Conservation (phyloP, 1,139 yeast species). For the Geotrichum fermentans region DNA sequence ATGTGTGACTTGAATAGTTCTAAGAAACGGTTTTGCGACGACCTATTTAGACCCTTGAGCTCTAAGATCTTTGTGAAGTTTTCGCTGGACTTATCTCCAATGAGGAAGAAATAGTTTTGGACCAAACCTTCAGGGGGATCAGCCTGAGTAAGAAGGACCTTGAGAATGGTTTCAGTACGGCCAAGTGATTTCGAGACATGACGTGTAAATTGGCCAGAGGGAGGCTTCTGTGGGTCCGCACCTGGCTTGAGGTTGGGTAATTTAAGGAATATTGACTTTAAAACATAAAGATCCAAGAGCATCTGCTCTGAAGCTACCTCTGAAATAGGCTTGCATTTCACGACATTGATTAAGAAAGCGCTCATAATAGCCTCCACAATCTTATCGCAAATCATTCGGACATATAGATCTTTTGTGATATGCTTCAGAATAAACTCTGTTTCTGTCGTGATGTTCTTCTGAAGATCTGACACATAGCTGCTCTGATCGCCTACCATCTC, state of each 20-base stretch:
- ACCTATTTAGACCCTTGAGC: slow-evolving; percentile 49
- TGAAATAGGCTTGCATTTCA: slow-evolving; percentile 58
- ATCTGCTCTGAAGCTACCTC: slow-evolving; percentile 78
- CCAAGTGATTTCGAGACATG: slow-evolving; percentile 49
- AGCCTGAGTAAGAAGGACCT: slow-evolving; percentile 57
- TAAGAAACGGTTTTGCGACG: slow-evolving; percentile 47
- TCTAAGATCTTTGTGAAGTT: slow-evolving; percentile 64
- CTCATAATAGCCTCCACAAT: slow-evolving; percentile 60
- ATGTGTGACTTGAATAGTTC: slow-evolving; percentile 60
- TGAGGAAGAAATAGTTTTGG: slow-evolving; percentile 58
- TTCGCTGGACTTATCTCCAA: slow-evolving; percentile 58
- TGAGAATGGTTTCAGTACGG: slow-evolving; percentile 58
- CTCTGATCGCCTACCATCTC: slow-evolving; percentile 66
- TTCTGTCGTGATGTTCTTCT: slow-evolving; percentile 45
- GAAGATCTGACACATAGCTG: slow-evolving; percentile 58
- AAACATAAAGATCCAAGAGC: slow-evolving; percentile 59
- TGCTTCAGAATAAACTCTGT: slow-evolving; percentile 51
- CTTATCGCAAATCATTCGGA: slow-evolving; percentile 70
- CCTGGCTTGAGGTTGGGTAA: slow-evolving; percentile 43
- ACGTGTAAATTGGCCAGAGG: slow-evolving; percentile 38
- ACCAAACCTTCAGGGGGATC: slow-evolving; percentile 65
- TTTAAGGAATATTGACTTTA: slow-evolving; percentile 52
- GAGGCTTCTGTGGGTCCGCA: slow-evolving; percentile 19
- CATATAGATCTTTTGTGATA: slow-evolving; percentile 65
- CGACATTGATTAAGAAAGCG: slow-evolving; percentile 55